Conservation (phyloP, 371 early-diverging fungal species). For the Choanephora cucurbitarum region DNA sequence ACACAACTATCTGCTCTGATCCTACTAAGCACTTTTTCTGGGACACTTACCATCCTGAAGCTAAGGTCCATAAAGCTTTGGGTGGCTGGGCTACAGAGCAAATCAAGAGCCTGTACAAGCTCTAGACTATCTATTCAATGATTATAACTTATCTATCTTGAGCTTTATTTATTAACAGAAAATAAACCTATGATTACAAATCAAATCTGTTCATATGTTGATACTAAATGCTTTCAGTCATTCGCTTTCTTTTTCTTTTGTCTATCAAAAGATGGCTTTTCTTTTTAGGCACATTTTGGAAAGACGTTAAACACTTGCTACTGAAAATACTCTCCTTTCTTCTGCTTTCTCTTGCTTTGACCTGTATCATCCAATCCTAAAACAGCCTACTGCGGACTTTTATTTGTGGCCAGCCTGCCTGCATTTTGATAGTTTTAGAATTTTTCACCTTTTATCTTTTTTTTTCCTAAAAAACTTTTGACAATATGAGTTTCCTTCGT, state of each 20-base stretch:
- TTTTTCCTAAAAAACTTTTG: not conserved
- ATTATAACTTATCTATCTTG: not conserved
- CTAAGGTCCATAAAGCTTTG: slow-evolving; percentile 25
- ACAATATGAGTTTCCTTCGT: slow-evolving; percentile 59
- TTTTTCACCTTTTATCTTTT: slow-evolving; percentile 3
- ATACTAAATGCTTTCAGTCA: too few relatives aligned
- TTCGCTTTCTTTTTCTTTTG: too few relatives aligned
- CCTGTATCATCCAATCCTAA: too few relatives aligned
- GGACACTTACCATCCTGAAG: slow-evolving; percentile 23
- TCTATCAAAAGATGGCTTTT: too few relatives aligned
- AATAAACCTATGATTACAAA: too few relatives aligned
- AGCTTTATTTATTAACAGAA: not conserved
- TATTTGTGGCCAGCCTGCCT: not conserved
- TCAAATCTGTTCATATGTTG: too few relatives aligned
- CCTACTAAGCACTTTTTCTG: slow-evolving; percentile 24
- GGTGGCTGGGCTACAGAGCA: slow-evolving; percentile 4
- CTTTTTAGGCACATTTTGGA: too few relatives aligned
- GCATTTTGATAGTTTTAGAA: not conserved
- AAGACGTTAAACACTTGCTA: too few relatives aligned
- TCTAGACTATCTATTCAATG: not conserved
- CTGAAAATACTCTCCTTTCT: too few relatives aligned
- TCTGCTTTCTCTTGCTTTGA: too few relatives aligned
- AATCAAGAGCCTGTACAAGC: not conserved
- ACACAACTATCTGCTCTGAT: slow-evolving; percentile 21
- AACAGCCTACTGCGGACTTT: too few relatives aligned